phyloP scores from a whole-genome alignment of 2,329 filamentous ascomycete species.

The Ophiostoma novo-ulmi region DNA sequence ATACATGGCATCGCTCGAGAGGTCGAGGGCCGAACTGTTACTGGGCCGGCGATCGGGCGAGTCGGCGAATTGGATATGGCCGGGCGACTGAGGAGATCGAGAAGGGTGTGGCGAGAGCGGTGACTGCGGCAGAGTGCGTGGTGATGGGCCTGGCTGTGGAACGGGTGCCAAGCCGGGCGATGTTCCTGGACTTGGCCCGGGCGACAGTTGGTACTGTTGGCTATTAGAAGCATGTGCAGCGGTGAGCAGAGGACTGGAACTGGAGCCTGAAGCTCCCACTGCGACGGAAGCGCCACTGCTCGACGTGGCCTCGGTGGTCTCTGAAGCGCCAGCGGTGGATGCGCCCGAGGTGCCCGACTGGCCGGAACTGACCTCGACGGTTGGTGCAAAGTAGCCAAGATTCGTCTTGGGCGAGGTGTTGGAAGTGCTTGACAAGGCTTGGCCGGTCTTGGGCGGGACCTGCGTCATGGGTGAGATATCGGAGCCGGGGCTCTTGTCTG shows the following conservation, averaged over 20 bases:
- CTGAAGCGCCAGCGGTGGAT: conserved; percentile 18
- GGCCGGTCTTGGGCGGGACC: conserved; percentile 22
- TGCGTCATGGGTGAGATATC: conserved; percentile 43
- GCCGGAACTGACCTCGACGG: conserved; percentile 19
- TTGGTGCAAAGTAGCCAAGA: conserved; percentile 30
- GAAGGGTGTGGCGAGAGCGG: too few relatives aligned
- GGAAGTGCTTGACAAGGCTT: conserved; percentile 26
- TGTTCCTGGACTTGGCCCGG: neutral
- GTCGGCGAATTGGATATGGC: neutral
- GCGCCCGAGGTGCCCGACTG: conserved; percentile 1
- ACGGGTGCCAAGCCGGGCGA: neutral
- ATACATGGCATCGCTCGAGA: conserved; percentile 34
- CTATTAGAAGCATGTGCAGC: neutral
- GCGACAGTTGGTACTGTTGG: neutral
- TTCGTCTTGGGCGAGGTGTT: conserved; percentile 20
- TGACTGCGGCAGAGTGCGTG: neutral
- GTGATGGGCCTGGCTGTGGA: neutral
- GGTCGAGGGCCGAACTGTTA: conserved; percentile 31
- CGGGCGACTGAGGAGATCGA: neutral
- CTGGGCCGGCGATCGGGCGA: conserved; percentile 3
- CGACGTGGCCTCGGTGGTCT: conserved; percentile 3
- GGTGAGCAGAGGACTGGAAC: conserved; percentile 7
- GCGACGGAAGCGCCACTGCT: conserved; percentile 20
- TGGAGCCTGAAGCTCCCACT: neutral
- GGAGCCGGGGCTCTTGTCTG: conserved; percentile 37